A percentile compares a stretch with the other conserved stretches of the same genome.
phyloP scores from a whole-genome alignment of 1,139 yeast genomes.

The Blastobotrys malaysiensis region DNA sequence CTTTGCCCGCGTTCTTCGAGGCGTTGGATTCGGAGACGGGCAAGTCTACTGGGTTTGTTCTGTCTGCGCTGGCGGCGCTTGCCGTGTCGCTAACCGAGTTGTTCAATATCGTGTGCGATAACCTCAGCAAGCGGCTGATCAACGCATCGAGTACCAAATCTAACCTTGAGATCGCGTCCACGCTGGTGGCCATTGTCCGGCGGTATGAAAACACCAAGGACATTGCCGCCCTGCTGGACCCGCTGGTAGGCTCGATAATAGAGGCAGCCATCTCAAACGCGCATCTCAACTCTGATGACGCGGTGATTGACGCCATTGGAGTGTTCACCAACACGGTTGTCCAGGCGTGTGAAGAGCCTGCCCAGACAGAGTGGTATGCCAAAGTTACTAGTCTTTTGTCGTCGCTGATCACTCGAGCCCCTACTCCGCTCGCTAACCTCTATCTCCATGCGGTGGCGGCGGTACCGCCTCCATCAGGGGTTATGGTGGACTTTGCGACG shows the following conservation, averaged over 20 bases:
- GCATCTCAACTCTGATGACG: neutral
- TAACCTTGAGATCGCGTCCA: conserved; percentile 21
- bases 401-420: conserved; percentile 9
- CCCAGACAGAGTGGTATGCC: conserved; percentile 4
- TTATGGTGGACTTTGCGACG: conserved; percentile 5
- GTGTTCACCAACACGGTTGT: conserved; percentile 9
- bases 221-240: neutral
- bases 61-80: conserved; percentile 30
- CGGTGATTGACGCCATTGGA: conserved; percentile 18
- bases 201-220: conserved; percentile 13
- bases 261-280: neutral
- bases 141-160: conserved; percentile 14
- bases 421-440: conserved; percentile 21
- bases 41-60: conserved; percentile 23
- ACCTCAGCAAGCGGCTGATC: conserved; percentile 33
- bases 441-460: conserved; percentile 32
- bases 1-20: conserved; percentile 56
- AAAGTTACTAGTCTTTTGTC: conserved; percentile 5
- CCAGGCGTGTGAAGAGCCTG: neutral
- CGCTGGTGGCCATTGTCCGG: conserved; percentile 20
- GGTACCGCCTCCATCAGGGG: conserved; percentile 8
- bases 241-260: neutral
- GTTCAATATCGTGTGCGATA: conserved; percentile 27
- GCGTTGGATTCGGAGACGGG: conserved; percentile 17
- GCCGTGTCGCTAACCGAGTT: conserved; percentile 22